Percentiles rank a stretch among this genome's conserved stretches.
These are phyloP conservation scores for Dioscorea cayenensis DNA, from an alignment of 116 monocot genomes.

Conservation along the genomic window DNA sequence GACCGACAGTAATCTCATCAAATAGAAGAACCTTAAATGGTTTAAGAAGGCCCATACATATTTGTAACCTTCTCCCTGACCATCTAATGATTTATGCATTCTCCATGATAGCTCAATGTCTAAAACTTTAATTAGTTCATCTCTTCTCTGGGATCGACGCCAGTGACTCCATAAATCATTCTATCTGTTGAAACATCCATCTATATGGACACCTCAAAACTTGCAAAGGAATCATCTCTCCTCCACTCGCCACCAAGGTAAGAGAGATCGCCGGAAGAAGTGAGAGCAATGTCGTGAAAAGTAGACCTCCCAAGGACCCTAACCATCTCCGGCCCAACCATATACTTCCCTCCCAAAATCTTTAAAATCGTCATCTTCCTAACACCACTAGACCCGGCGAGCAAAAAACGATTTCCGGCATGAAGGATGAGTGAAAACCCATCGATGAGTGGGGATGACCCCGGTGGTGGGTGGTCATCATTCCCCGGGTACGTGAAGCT, in stretches of 20 bases:
- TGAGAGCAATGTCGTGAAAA: conserved; percentile 91
- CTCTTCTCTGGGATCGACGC: conserved; percentile 80
- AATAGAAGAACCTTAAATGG: conserved; percentile 95
- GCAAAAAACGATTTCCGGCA: conserved; percentile 76
- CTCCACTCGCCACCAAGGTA: conserved; percentile 98
- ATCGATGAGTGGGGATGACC: conserved; percentile 79
- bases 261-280: conserved; percentile 79
- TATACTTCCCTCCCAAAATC: conserved; percentile 91
- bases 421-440: conserved; percentile 59
- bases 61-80: conserved; percentile 91
- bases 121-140: conserved; percentile 88
- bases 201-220: conserved; percentile 86
- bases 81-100: conserved; percentile 89
- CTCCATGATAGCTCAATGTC: conserved; percentile 92
- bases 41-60: conserved; percentile 95
- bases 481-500: conserved; percentile 88
- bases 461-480: conserved; percentile 86
- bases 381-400: conserved; percentile 93
- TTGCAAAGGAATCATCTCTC: conserved; percentile 93
- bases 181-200: conserved; percentile 93
- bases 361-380: conserved; percentile 97
- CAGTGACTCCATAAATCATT: conserved; percentile 88
- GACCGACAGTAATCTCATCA: conserved; percentile 97
- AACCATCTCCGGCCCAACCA: conserved; percentile 89
- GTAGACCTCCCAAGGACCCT: conserved; percentile 73